These are phyloP conservation scores for Hypoxylon intermedium DNA, from an alignment of 495 filamentous ascomycete genomes.

Conservation along the genomic window DNA sequence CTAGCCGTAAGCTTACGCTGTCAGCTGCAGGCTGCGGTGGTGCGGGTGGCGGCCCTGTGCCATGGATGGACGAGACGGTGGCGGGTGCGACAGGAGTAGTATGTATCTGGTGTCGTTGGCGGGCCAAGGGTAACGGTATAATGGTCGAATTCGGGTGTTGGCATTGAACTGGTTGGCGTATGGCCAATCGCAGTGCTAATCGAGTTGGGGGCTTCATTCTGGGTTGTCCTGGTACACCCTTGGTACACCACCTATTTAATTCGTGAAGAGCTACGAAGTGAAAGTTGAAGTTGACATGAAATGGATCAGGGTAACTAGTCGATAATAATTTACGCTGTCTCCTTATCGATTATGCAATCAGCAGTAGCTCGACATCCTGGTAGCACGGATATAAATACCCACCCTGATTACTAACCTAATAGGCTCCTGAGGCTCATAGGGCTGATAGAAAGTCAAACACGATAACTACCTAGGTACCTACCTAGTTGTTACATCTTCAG, in stretches of 20 bases:
- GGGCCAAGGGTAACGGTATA: conserved; percentile 2
- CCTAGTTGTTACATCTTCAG: too few relatives aligned
- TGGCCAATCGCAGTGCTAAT: conserved; percentile 38
- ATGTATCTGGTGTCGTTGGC: conserved; percentile 48
- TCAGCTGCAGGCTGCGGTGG: conserved; percentile 67
- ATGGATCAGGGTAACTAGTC: neutral
- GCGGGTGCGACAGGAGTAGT: conserved; percentile 49
- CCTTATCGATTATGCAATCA: conserved; percentile 41
- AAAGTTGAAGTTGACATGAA: neutral
- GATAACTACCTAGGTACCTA: too few relatives aligned
- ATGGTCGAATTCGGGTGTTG: conserved; percentile 13
- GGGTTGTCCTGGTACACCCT: too few relatives aligned
- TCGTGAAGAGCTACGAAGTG: neutral
- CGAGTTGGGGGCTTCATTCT: conserved; percentile 49
- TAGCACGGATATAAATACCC: neutral
- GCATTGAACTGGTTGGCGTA: conserved; percentile 24
- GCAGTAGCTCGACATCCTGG: conserved; percentile 5
- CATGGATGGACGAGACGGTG: conserved; percentile 69
- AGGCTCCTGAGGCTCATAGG: too few relatives aligned
- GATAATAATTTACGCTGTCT: conserved; percentile 20
- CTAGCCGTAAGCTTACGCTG: conserved; percentile 57
- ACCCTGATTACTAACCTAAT: too few relatives aligned
- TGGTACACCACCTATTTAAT: too few relatives aligned
- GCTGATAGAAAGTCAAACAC: too few relatives aligned
- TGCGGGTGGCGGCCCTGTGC: conserved; percentile 83